Evolutionary conservation across 257 asterid species (phyloP).

Genomic region (Gentiana macrophylla): DNA sequence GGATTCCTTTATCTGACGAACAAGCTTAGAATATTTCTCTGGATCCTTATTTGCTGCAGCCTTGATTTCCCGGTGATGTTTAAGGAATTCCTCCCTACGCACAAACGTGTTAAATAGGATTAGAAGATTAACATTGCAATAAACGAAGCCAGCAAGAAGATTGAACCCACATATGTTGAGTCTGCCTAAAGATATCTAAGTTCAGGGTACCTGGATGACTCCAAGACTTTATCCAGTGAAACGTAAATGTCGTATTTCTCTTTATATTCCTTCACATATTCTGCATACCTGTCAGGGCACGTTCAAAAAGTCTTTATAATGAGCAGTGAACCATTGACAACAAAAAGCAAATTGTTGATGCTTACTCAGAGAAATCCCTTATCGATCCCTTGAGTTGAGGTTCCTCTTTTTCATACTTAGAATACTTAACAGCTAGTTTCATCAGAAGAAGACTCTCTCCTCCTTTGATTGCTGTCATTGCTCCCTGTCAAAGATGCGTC

Average conservation of each 20-base stretch:
- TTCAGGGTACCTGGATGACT: conserved; percentile 59
- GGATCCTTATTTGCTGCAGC: conserved; percentile 52
- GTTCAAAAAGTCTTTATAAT: conserved; percentile 12
- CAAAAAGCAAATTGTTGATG: conserved; percentile 10
- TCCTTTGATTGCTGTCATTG: conserved; percentile 39
- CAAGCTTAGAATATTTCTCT: conserved; percentile 42
- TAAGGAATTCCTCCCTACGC: conserved; percentile 59
- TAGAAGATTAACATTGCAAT: conserved; percentile 15
- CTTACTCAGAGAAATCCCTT: conserved; percentile 71
- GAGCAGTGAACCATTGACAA: conserved; percentile 4
- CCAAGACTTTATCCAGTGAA: conserved; percentile 57
- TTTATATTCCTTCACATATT: conserved; percentile 75
- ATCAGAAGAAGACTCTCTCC: conserved; percentile 54
- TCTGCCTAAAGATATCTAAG: conserved; percentile 7
- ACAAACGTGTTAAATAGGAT: conserved; percentile 11
- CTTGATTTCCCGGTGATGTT: conserved; percentile 63
- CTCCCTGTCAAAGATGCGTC: conserved; percentile 48
- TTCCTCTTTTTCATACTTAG: conserved; percentile 76
- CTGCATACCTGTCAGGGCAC: conserved; percentile 47
- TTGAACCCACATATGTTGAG: conserved; percentile 4
- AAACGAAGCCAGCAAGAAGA: conserved; percentile 5
- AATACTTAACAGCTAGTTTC: conserved; percentile 48
- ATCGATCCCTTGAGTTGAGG: conserved; percentile 82
- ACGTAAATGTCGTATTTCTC: conserved; percentile 68
- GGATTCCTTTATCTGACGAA: conserved; percentile 56